phyloP scores from a whole-genome alignment of 2,329 filamentous ascomycete genomes.

The Colletotrichum incanum region DNA sequence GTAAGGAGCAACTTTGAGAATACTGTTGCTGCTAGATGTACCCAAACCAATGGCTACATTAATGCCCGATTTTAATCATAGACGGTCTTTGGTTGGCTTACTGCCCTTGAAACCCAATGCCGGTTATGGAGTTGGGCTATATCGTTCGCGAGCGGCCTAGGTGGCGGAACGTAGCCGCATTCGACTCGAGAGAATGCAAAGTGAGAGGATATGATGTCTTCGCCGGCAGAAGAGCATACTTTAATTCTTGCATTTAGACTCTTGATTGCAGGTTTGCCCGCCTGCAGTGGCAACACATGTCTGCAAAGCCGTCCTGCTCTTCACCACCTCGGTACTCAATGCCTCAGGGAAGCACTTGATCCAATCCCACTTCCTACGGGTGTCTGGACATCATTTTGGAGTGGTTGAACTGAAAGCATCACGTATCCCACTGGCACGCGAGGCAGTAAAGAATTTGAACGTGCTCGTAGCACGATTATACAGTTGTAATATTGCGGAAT shows the following conservation, averaged over 20 bases:
- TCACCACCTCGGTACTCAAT: neutral
- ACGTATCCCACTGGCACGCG: neutral
- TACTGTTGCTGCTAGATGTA: no score
- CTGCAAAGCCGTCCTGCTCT: neutral
- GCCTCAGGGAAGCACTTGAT: neutral
- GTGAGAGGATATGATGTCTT: neutral
- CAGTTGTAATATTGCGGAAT: neutral
- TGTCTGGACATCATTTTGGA: neutral
- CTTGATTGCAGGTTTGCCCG: neutral
- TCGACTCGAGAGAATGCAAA: neutral
- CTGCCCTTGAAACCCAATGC: no score
- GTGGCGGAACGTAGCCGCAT: neutral
- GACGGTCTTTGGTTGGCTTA: no score
- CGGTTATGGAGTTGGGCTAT: no score
- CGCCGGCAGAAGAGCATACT: neutral
- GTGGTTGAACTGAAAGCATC: neutral
- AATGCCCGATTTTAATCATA: no score
- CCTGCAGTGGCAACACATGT: neutral
- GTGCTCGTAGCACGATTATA: neutral
- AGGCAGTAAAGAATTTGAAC: neutral
- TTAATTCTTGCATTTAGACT: neutral
- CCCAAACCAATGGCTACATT: no score
- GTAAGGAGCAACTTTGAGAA: no score
- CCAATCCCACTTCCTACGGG: neutral
- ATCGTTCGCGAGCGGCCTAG: neutral